Percentiles rank a stretch among this genome's conserved stretches.
phyloP scores from a whole-genome alignment of 2,329 filamentous ascomycete genomes.

The Trichocomaceae sp. region DNA sequence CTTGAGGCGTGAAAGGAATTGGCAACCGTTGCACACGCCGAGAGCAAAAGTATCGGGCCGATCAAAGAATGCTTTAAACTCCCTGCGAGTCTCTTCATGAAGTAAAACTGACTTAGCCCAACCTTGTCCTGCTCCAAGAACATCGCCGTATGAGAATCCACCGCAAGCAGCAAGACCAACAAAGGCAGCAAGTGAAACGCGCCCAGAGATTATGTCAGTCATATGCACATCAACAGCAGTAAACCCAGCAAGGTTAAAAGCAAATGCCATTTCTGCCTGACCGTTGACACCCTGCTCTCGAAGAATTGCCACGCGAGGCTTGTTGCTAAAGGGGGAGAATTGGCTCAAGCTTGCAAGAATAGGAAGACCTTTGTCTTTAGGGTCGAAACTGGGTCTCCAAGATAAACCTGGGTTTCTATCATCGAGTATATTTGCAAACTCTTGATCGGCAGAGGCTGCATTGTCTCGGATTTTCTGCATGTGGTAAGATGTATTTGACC shows the following conservation, averaged over 20 bases:
- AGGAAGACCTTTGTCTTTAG: conserved; percentile 68
- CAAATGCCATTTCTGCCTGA: conserved; percentile 95
- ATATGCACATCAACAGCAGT: conserved; percentile 92
- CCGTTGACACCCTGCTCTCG: conserved; percentile 95
- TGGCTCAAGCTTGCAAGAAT: conserved; percentile 56
- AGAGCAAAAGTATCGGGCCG: conserved; percentile 85
- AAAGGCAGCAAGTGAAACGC: conserved; percentile 74
- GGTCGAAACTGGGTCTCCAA: conserved; percentile 75
- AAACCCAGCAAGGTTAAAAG: conserved; percentile 86
- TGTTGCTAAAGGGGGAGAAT: conserved; percentile 51
- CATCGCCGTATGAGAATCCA: conserved; percentile 91
- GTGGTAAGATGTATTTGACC: conserved; percentile 80
- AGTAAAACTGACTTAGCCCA: conserved; percentile 93
- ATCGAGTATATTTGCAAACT: conserved; percentile 69
- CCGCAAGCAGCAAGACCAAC: conserved; percentile 89
- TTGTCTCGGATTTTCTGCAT: conserved; percentile 92
- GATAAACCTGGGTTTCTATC: conserved; percentile 72
- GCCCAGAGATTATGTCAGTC: conserved; percentile 77
- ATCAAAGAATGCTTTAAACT: conserved; percentile 80
- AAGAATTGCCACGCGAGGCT: conserved; percentile 80
- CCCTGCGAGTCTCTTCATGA: conserved; percentile 65
- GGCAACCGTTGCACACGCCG: conserved; percentile 95
- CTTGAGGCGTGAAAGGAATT: conserved; percentile 80
- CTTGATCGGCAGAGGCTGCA: conserved; percentile 74
- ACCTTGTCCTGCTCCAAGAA: conserved; percentile 88